Evolutionary conservation across 106 monocot species (phyloP).

Genomic region (Iris macrosiphon): DNA sequence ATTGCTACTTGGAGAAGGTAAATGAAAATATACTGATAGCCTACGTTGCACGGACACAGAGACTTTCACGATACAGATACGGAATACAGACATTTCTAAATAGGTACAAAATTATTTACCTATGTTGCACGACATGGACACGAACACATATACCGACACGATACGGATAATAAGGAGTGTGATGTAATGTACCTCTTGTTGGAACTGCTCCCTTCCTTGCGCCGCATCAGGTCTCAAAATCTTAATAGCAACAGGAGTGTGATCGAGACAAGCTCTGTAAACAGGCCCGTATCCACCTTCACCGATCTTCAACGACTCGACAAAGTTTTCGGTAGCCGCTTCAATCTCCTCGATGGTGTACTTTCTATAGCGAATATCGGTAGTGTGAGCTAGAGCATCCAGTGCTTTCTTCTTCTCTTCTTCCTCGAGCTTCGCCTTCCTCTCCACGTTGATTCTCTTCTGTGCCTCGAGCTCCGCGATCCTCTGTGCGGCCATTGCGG

Average conservation of each 20-base stretch:
- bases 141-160: neutral
- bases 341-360: conserved; percentile 74
- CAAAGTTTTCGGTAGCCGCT: conserved; percentile 46
- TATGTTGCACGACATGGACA: neutral
- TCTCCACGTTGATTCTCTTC: conserved; percentile 48
- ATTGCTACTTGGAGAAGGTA: too few relatives aligned
- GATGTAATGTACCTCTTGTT: conserved; percentile 54
- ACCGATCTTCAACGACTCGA: conserved; percentile 45
- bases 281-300: conserved; percentile 88
- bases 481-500: conserved; percentile 44
- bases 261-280: conserved; percentile 55
- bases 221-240: conserved; percentile 57
- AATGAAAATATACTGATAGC: too few relatives aligned
- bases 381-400: conserved; percentile 30
- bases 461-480: conserved; percentile 47
- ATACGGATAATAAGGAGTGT: neutral
- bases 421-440: conserved; percentile 36
- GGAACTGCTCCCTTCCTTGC: conserved; percentile 76
- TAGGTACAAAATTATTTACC: neutral
- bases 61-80: neutral
- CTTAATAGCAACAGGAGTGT: conserved; percentile 82
- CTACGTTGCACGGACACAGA: too few relatives aligned
- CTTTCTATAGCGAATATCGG: conserved; percentile 54
- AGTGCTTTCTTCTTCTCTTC: conserved; percentile 61
- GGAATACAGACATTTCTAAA: neutral